Evolutionary conservation across 495 filamentous ascomycete genomes (phyloP).

Genomic region (Penicillium simplicissimum): DNA sequence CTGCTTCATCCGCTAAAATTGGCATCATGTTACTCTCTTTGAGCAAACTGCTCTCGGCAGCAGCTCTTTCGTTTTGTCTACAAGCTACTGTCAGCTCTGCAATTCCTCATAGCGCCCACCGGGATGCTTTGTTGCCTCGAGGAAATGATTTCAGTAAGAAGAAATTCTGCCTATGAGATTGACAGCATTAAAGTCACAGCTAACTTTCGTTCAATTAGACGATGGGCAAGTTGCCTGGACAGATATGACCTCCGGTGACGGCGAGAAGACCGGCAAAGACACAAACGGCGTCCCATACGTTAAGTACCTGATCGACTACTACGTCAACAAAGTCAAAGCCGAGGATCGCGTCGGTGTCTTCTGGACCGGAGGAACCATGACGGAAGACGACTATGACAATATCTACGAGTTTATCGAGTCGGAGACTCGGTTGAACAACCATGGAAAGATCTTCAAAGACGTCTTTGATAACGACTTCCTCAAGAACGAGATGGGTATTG

Average conservation of each 20-base stretch:
- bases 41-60: background rate
- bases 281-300: background rate
- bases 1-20: background rate
- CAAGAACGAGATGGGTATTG: too few species aligned
- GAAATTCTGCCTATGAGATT: background rate
- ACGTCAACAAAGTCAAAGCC: background rate
- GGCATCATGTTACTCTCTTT: background rate
- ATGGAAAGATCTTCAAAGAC: too few species aligned
- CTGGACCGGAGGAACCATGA: background rate
- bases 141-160: background rate
- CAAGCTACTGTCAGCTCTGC: background rate
- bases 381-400: too few species aligned
- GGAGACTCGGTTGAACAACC: too few species aligned
- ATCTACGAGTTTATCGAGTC: too few species aligned
- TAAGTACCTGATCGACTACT: background rate
- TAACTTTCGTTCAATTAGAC: background rate
- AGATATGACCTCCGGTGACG: background rate
- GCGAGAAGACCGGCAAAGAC: background rate
- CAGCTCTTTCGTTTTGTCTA: background rate
- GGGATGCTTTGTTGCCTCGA: background rate
- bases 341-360: background rate
- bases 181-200: background rate
- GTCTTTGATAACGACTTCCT: too few species aligned
- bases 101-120: background rate
- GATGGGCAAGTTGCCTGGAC: background rate